Conservation (phyloP, 73 alveolate genomes). For the Paraurostyla sp. region DNA sequence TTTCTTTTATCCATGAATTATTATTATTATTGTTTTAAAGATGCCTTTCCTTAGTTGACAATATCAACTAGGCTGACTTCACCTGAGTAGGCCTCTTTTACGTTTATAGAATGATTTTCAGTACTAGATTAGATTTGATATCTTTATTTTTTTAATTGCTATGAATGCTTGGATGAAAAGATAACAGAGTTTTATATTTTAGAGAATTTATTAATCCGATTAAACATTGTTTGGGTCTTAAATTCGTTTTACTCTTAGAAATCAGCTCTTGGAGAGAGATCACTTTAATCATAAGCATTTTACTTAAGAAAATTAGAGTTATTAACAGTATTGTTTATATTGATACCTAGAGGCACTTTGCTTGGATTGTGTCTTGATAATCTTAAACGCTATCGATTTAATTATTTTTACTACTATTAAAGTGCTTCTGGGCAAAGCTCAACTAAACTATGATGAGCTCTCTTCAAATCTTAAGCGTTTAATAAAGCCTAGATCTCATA, state of each 20-base stretch:
- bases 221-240: background rate
- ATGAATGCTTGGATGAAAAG: too few species aligned
- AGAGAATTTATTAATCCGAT: background rate
- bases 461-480: slow-evolving; percentile 11
- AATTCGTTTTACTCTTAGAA: background rate
- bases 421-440: slow-evolving; percentile 4
- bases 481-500: slow-evolving; percentile 13
- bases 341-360: slow-evolving; percentile 2
- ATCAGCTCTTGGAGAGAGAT: background rate
- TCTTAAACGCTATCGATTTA: background rate
- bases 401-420: background rate
- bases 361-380: background rate
- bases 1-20: too few species aligned
- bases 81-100: too few species aligned
- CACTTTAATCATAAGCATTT: background rate
- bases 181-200: too few species aligned
- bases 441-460: background rate
- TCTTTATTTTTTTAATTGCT: too few species aligned
- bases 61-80: background rate
- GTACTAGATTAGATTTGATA: too few species aligned
- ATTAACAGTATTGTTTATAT: background rate
- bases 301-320: background rate
- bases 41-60: slow-evolving; percentile 13
- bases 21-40: too few species aligned
- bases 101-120: too few species aligned